Evolutionary conservation across 805 yeast genomes (phyloP), one percentile per base, ranked within the genome.

Genomic region (Candida golubevii): DNA sequence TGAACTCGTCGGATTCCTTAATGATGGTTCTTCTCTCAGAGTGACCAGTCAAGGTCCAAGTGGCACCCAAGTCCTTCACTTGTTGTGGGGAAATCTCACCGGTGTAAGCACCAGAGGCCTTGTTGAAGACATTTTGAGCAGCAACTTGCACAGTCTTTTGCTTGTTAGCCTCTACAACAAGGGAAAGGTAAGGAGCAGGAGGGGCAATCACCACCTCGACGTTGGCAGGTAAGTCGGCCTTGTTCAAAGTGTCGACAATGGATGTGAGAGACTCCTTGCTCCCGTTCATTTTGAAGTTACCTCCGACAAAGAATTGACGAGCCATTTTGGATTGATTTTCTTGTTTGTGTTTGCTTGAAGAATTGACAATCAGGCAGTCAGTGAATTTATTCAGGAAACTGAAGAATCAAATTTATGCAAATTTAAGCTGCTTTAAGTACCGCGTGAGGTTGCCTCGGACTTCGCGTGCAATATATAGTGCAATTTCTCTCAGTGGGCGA

Each of bases 261-360:
- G 80, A 72, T 68, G 81, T 79, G 70, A 93, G 86, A 59, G 93
- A 85, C 60, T 78, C 80, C 73, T 83, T 83, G 65, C 95, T 75
- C 67, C 99, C 99, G 80, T 93, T 93, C 88, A 93, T 84, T 75
- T 93, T 93, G 82, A 93, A 91, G 89, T 93, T 93, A 65, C 99
- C 99, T 61, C 99, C 99, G 65, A 93, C 96, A 71, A 93, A 90
- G 77, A 91, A 93, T 71, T 78, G 80, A 74, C 96, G 86, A 67
- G 95, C 83, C 95, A 71, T 71, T 54, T 41, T 69, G 41, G 23
- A 29, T 26, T 18, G 23, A 18, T 18, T 18, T 18, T 18, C 23
- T 18, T 41, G 8, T 31, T 36, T 31, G 23, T 41, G 15, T 18
- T 18, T 18, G 23, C 3, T 18, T 18, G 23, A 18, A 18, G 23